Base-by-base conservation (phyloP, 2,329 filamentous ascomycete species). In the Thelonectria blattea region DNA sequence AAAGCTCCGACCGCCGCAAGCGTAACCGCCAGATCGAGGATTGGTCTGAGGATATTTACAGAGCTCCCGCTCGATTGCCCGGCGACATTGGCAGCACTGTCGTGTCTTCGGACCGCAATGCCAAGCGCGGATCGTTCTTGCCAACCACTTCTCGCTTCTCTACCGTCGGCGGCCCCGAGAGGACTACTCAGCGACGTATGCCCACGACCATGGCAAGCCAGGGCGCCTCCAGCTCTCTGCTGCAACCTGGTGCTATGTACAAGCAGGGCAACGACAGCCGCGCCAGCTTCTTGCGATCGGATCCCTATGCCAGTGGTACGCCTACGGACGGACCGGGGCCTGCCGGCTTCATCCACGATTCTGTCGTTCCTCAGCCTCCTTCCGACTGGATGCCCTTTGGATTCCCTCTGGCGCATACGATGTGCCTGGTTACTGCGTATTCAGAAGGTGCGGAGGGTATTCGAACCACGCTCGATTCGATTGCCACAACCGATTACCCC, bases 341-440 rank as follows among this genome's bases (percentile, higher is more conserved):
- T 8, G 88, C 92, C 34, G 94, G 93, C n/a, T 97, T 97, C 75
- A 96, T 98, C 57, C 94, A 98, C 74, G 93, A 97, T 75, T 85
- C 91, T 41, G 95, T 99, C 42, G 93, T 99, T 49, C 94, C 96
- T 30, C 95, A 99, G 73, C 95, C 95, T 39, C 95, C 95, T 9
- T 89, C 93, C 3, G 95, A 99, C 76, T 99, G 93, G 90, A 93
- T 97, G 79, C 95, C 95, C 0, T 98, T 96, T 74, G 95, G 94
- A 1, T 99, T 92, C 75, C 95, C 96, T 14, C 81, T 99, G 66
- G 95, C 93, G 48, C 95, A 99, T 77, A 85, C 91, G 1, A 93
- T 99, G 73, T 98, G 94, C 76, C 79, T 99, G 66, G 93, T 99
- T 52, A 99, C 96, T 24, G 93, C 93, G 17, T 99, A 99, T 76